Percentiles rank a stretch among this genome's conserved stretches.
Evolutionary conservation across 139 green algal genomes (phyloP).

Genomic region (Coccomyxa sp.): DNA sequence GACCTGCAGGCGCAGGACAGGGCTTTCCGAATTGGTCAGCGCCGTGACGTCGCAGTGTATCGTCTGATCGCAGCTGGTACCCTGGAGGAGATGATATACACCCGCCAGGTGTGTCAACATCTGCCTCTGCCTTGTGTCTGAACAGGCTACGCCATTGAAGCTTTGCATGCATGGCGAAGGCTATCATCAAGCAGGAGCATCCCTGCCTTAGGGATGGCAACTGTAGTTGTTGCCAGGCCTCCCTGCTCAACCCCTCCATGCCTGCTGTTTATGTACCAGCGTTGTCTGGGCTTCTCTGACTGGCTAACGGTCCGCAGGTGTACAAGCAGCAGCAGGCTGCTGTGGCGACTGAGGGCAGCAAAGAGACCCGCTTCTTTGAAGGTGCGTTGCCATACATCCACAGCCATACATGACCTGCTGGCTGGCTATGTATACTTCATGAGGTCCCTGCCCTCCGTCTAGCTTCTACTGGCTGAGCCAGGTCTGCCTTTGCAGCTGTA

Average conservation of each 20-base stretch:
- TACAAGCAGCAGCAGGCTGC: slow-evolving; percentile 62
- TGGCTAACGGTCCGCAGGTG: slow-evolving; percentile 24
- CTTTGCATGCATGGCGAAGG: neutral
- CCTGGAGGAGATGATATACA: slow-evolving; percentile 57
- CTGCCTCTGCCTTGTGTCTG: neutral
- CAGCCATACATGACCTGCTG: neutral
- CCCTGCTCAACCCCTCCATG: neutral
- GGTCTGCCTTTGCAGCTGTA: neutral
- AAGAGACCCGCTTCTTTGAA: slow-evolving; percentile 39
- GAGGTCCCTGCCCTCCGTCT: too few species aligned
- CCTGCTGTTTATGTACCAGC: neutral
- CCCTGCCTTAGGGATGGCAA: neutral
- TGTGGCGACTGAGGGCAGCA: slow-evolving; percentile 14
- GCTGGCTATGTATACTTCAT: neutral
- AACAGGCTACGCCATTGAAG: neutral
- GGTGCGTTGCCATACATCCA: slow-evolving; percentile 13
- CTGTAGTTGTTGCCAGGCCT: slow-evolving; percentile 5
- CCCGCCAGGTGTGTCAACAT: slow-evolving; percentile 31
- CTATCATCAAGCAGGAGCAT: neutral
- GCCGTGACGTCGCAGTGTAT: slow-evolving; percentile 70
- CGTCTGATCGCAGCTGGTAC: slow-evolving; percentile 66
- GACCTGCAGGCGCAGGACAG: slow-evolving; percentile 72
- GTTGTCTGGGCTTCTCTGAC: slow-evolving; percentile 5
- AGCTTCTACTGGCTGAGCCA: neutral
- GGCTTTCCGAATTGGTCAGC: slow-evolving; percentile 77